phyloP scores from a whole-genome alignment of 2,329 filamentous ascomycete species.

The Aspergillus novoparasiticus region DNA sequence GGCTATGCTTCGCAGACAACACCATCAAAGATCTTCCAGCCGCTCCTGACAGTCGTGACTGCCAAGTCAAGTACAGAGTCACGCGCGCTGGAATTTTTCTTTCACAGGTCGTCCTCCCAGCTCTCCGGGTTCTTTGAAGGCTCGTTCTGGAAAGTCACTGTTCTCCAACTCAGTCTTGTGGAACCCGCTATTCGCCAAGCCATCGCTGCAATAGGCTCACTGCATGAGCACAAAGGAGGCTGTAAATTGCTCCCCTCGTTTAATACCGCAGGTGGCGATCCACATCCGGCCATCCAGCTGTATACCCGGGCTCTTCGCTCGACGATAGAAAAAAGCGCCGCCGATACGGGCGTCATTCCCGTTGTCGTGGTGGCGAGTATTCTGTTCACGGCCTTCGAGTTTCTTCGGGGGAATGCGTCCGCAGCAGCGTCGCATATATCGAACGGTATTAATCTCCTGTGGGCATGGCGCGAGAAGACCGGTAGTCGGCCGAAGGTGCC shows the following conservation, averaged over 20 bases:
- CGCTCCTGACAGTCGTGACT: constrained; percentile 9
- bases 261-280: background rate
- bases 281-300: constrained; percentile 11
- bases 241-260: constrained; percentile 37
- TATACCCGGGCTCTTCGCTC: constrained; percentile 19
- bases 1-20: constrained; percentile 13
- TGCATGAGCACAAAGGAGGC: constrained; percentile 60
- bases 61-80: constrained; percentile 9
- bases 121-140: constrained; percentile 69
- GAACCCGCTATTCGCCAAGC: constrained; percentile 66
- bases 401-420: constrained; percentile 31
- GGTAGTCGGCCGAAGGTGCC: background rate
- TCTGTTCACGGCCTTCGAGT: constrained; percentile 67
- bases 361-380: constrained; percentile 59
- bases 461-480: constrained; percentile 16
- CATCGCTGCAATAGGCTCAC: constrained; percentile 65
- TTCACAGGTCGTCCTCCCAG: constrained; percentile 62
- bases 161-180: constrained; percentile 65
- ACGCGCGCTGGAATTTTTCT: constrained; percentile 42
- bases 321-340: constrained; percentile 30
- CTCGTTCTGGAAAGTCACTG: constrained; percentile 65
- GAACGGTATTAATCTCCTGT: constrained; percentile 19
- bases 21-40: background rate
- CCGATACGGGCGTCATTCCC: constrained; percentile 55
- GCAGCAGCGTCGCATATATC: constrained; percentile 24